Conservation (phyloP, 2,329 filamentous ascomycete species). For the Coleophoma eucalyptorum region DNA sequence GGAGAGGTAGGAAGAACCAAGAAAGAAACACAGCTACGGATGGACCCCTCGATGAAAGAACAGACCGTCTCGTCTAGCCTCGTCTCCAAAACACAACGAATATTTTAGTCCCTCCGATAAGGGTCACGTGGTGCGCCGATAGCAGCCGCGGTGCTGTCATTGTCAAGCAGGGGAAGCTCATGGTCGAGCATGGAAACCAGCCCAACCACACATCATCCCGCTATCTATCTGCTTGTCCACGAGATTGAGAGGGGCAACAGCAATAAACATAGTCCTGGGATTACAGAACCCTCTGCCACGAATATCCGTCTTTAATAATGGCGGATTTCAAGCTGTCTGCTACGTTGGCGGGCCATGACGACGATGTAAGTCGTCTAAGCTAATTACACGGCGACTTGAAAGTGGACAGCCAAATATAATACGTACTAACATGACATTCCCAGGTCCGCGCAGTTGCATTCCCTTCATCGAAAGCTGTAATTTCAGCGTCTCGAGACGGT, state of each 20-base stretch:
- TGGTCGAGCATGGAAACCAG: constrained; percentile 7
- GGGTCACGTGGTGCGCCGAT: constrained; percentile 8
- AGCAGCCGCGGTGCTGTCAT: neutral
- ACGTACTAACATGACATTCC: neutral
- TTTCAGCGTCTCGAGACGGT: constrained; percentile 88
- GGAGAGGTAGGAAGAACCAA: neutral
- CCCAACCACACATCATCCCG: too few species aligned
- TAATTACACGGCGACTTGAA: too few species aligned
- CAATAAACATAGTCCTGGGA: too few species aligned
- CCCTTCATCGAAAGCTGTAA: constrained; percentile 64
- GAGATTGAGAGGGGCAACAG: too few species aligned
- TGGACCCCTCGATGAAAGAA: neutral
- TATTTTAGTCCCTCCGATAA: constrained; percentile 5
- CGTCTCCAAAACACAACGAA: neutral
- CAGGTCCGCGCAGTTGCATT: constrained; percentile 87
- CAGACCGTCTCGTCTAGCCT: neutral
- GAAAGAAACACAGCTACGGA: neutral
- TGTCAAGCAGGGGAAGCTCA: constrained; percentile 8
- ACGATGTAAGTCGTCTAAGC: constrained; percentile 67
- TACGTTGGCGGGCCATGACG: constrained; percentile 81
- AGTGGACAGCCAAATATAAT: too few species aligned
- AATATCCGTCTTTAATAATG: constrained; percentile 42
- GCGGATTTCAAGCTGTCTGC: constrained; percentile 90
- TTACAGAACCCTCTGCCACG: too few species aligned
- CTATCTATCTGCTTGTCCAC: too few species aligned